Evolutionary conservation across 768 basidiomycete species (phyloP), one percentile per base, ranked within the genome.

Genomic region (Trametes punicea): DNA sequence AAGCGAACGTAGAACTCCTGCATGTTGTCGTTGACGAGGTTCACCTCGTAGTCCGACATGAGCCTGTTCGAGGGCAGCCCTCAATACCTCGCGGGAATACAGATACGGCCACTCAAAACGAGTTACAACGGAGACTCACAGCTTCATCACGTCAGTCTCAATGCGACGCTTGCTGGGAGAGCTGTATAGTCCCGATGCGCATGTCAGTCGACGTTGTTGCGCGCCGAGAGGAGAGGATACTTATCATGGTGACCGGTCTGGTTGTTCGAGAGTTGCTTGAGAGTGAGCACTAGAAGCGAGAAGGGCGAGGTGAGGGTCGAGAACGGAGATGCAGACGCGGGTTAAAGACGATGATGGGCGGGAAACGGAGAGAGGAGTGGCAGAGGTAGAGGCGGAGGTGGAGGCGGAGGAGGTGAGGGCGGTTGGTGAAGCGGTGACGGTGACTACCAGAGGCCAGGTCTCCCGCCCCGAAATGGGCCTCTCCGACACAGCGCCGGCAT

Each of bases 111-210:
- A 29, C 3, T 11, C 15, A 5, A 5, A 10, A 36, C 8, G 18
- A 9, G 16, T 26, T 31, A 18, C 16, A 30, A 26, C 18, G 40
- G 40, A 11, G 4, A 73, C 83, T 68, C 70, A 96, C 96, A 99
- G 77, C 78, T 98, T 98, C 96, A 98, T 97, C 50, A 99, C 96
- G 78, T 99, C 97, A 46, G 94, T 98, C 73, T 98, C 96, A 71
- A 97, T 95, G 57, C 96, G 88, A 58, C 96, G 89, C 74, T 91
- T 97, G 72, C 76, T 78, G 60, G 91, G 87, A 66, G 87, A 85
- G 68, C 87, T 84, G 90, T 90, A 73, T 46, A 56, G 62, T 61
- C 46, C 54, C 59, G 56, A 30, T 48, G 57, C 36, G 48, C 58
- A 31, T 62, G 69, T 77, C 56, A 77, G 70, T 41, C 44, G 30